phyloP scores from a whole-genome alignment of 441 rosid species.

The Adansonia gregorii region DNA sequence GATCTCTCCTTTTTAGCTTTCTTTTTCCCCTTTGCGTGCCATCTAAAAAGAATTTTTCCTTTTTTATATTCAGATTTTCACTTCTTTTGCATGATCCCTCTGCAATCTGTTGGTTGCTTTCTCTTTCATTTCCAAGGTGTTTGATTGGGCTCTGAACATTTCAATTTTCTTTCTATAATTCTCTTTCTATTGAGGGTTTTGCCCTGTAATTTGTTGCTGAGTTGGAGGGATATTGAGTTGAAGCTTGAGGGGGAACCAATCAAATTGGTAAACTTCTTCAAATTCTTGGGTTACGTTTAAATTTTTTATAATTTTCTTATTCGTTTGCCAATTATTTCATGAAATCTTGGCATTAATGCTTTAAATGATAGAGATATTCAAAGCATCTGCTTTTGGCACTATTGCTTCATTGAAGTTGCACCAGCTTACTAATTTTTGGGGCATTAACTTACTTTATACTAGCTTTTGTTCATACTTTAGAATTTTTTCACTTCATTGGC shows the following conservation, averaged over 20 bases:
- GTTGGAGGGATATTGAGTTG: background rate
- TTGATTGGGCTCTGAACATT: background rate
- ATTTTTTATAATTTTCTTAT: background rate
- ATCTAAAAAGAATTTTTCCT: slow-evolving; percentile 35
- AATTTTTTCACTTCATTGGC: background rate
- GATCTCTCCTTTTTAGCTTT: slow-evolving; percentile 15
- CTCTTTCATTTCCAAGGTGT: slow-evolving; percentile 13
- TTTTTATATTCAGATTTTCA: slow-evolving; percentile 19
- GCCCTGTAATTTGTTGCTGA: background rate
- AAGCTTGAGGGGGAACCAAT: slow-evolving; percentile 10
- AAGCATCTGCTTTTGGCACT: slow-evolving; percentile 15
- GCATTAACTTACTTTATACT: background rate
- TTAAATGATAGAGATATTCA: too few relatives aligned
- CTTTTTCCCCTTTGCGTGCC: slow-evolving; percentile 60
- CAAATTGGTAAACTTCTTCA: slow-evolving; percentile 17
- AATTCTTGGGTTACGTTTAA: background rate
- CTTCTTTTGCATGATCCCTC: slow-evolving; percentile 31
- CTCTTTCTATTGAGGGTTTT: background rate
- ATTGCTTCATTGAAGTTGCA: background rate
- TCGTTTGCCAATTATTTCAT: background rate
- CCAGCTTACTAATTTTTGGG: background rate
- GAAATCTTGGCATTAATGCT: background rate
- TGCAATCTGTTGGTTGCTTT: background rate
- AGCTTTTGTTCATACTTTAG: background rate
- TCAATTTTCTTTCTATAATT: background rate